Percentiles rank a stretch among this genome's conserved stretches.
These are phyloP conservation scores for Daldinia loculata DNA, from an alignment of 495 filamentous ascomycete species.

Conservation along the genomic window DNA sequence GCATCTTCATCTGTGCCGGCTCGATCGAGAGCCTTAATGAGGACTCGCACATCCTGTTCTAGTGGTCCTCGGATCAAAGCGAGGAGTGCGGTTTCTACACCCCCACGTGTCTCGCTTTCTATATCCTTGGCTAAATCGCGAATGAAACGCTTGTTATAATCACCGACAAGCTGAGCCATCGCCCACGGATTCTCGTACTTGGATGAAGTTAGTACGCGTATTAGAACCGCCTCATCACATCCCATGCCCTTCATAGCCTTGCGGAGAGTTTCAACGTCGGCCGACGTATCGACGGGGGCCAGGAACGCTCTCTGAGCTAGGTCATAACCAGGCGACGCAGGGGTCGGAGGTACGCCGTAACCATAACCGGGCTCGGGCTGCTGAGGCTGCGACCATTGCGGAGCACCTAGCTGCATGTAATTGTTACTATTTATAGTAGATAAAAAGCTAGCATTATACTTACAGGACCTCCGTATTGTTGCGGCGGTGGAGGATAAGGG, in stretches of 20 bases:
- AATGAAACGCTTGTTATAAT: slow-evolving; percentile 64
- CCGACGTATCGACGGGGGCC: slow-evolving; percentile 61
- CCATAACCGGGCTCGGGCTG: slow-evolving; percentile 34
- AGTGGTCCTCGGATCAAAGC: slow-evolving; percentile 74
- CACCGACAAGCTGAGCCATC: slow-evolving; percentile 65
- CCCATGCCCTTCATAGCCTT: slow-evolving; percentile 83
- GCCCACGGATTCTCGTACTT: slow-evolving; percentile 65
- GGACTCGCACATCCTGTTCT: slow-evolving; percentile 63
- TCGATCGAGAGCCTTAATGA: slow-evolving; percentile 68
- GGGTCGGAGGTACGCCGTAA: slow-evolving; percentile 46
- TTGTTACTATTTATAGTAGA: background rate
- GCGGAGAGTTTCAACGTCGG: slow-evolving; percentile 67
- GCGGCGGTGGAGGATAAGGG: slow-evolving; percentile 21
- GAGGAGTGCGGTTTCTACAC: slow-evolving; percentile 68
- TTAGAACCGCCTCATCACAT: slow-evolving; percentile 71
- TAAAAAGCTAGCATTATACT: background rate
- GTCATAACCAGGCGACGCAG: slow-evolving; percentile 63
- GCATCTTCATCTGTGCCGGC: slow-evolving; percentile 76
- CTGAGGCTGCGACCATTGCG: slow-evolving; percentile 22
- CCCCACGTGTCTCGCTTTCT: slow-evolving; percentile 68
- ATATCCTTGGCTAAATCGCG: slow-evolving; percentile 70
- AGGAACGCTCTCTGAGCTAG: slow-evolving; percentile 49
- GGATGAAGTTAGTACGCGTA: slow-evolving; percentile 61
- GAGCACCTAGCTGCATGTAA: background rate
- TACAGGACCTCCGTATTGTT: slow-evolving; percentile 20